phyloP scores from a whole-genome alignment of 2,329 filamentous ascomycete genomes.

The Aspergillus cejpii region DNA sequence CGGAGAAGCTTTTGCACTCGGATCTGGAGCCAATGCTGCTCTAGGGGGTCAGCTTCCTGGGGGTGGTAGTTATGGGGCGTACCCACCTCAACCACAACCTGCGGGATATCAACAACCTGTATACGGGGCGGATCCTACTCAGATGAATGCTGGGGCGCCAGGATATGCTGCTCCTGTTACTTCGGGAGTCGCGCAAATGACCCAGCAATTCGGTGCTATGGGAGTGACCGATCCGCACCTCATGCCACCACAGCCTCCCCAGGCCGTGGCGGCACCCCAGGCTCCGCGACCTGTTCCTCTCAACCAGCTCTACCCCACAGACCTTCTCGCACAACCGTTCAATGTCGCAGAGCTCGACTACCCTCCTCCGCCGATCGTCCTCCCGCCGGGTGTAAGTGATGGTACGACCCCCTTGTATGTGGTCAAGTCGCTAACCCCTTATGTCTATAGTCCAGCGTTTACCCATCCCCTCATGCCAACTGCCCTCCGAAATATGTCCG shows the following conservation, averaged over 20 bases:
- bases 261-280: conserved; percentile 41
- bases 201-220: conserved; percentile 75
- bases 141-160: conserved; percentile 55
- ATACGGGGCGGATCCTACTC: conserved; percentile 42
- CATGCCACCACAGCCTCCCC: conserved; percentile 39
- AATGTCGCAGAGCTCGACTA: conserved; percentile 88
- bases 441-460: conserved; percentile 68
- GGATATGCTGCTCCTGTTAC: conserved; percentile 56
- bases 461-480: conserved; percentile 83
- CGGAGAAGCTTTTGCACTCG: conserved; percentile 89
- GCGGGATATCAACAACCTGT: conserved; percentile 39
- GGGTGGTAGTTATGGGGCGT: conserved; percentile 57
- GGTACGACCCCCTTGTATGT: neutral
- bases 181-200: conserved; percentile 62
- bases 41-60: conserved; percentile 45
- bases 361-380: conserved; percentile 80
- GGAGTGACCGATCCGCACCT: conserved; percentile 56
- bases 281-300: conserved; percentile 50
- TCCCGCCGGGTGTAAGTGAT: conserved; percentile 78
- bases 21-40: conserved; percentile 73
- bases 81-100: conserved; percentile 49
- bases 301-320: conserved; percentile 87
- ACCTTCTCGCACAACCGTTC: conserved; percentile 87
- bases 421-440: conserved; percentile 36
- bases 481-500: conserved; percentile 90